These are phyloP conservation scores for Carex myosuroides DNA, from an alignment of 176 grass and related monocot genomes.

Conservation along the genomic window DNA sequence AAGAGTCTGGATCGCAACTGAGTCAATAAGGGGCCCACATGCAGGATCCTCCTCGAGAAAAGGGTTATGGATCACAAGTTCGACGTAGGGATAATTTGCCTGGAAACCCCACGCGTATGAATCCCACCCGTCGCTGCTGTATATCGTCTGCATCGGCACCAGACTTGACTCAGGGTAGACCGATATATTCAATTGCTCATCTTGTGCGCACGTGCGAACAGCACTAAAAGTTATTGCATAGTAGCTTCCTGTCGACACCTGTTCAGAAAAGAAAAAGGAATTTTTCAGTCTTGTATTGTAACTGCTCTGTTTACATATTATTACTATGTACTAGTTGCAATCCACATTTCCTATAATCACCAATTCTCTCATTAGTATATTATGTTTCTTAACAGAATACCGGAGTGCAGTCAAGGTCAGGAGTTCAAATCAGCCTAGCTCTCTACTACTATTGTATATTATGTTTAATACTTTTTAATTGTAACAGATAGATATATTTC, in stretches of 20 bases:
- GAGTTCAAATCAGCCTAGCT: not conserved
- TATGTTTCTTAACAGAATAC: not conserved
- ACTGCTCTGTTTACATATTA: not conserved
- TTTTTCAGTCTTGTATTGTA: not conserved
- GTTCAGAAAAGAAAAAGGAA: not conserved
- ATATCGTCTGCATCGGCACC: slow-evolving; percentile 67
- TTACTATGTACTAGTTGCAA: not conserved
- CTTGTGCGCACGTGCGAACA: slow-evolving; percentile 72
- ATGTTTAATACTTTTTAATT: not conserved
- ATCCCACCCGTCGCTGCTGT: slow-evolving; percentile 77
- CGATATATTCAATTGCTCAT: slow-evolving; percentile 65
- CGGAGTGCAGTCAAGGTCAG: not conserved
- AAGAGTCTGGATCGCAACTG: slow-evolving; percentile 50
- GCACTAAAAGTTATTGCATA: slow-evolving; percentile 85
- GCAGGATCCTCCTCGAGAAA: slow-evolving; percentile 68
- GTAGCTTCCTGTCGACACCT: slow-evolving; percentile 28
- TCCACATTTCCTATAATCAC: not conserved
- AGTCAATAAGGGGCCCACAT: slow-evolving; percentile 79
- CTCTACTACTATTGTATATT: not conserved
- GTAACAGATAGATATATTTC: not conserved
- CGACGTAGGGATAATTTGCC: slow-evolving; percentile 29
- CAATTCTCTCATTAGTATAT: not conserved
- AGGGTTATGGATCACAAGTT: slow-evolving; percentile 67
- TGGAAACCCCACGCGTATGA: slow-evolving; percentile 78
- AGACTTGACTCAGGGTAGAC: slow-evolving; percentile 54